phyloP scores from a whole-genome alignment of 1,139 yeast species.

The Pichia sp. region DNA sequence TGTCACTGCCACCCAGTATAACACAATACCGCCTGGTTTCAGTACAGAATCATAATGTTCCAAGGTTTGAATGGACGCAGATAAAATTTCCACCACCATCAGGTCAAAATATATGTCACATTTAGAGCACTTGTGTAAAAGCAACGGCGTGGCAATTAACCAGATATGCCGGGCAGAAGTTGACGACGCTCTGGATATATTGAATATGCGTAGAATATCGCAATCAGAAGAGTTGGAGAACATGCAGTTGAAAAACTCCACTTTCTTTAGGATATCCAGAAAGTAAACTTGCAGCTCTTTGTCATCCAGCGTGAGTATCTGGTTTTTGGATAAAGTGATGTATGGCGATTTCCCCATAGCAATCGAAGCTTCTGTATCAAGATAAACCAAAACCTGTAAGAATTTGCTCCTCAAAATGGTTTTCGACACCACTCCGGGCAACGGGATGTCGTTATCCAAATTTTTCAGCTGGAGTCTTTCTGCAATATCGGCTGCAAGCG shows the following conservation, averaged over 20 bases:
- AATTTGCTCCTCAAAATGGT: constrained; percentile 6
- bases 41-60: neutral
- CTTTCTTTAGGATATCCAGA: neutral
- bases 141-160: constrained; percentile 4
- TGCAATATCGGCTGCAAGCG: constrained; percentile 14
- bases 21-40: neutral
- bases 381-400: constrained; percentile 7
- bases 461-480: constrained; percentile 13
- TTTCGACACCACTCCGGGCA: constrained; percentile 10
- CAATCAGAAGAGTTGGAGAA: constrained; percentile 1
- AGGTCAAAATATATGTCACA: constrained; percentile 2
- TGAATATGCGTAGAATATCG: neutral
- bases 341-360: constrained; percentile 12
- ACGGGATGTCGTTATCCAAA: constrained; percentile 1
- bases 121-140: constrained; percentile 1
- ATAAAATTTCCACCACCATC: constrained; percentile 1
- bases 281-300: neutral
- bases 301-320: constrained; percentile 1
- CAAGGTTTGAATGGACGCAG: neutral
- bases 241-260: neutral
- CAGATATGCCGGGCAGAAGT: neutral
- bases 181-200: neutral
- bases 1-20: constrained; percentile 3
- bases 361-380: constrained; percentile 11
- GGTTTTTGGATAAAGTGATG: neutral